These are phyloP conservation scores for Plantago ovata DNA, from an alignment of 257 asterid species.

Conservation along the genomic window DNA sequence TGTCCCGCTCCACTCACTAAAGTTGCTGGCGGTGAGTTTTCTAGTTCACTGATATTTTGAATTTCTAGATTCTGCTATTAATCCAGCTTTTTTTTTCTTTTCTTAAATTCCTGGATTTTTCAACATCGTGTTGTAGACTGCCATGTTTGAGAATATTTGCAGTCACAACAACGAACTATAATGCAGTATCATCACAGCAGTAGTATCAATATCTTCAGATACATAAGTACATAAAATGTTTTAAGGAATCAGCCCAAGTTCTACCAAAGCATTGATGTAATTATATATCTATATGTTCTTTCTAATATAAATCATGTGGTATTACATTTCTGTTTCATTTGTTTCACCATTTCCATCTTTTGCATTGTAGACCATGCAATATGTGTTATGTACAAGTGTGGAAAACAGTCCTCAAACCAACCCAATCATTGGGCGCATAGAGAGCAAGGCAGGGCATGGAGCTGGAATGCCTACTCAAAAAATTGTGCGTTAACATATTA, in stretches of 20 bases:
- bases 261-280: background rate
- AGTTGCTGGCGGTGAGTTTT: constrained; percentile 56
- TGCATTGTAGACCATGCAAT: constrained; percentile 60
- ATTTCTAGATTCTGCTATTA: background rate
- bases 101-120: background rate
- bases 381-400: constrained; percentile 46
- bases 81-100: background rate
- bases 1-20: constrained; percentile 74
- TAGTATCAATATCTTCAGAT: background rate
- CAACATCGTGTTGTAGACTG: background rate
- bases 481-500: constrained; percentile 34
- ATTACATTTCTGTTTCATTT: background rate
- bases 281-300: background rate
- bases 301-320: background rate
- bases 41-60: background rate
- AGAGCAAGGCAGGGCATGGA: constrained; percentile 82
- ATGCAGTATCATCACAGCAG: background rate
- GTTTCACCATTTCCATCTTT: constrained; percentile 1
- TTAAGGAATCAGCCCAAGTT: too few species aligned
- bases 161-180: background rate
- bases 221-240: too few species aligned
- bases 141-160: background rate
- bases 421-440: constrained; percentile 65
- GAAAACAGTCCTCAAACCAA: constrained; percentile 56
- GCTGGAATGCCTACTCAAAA: constrained; percentile 71